Base-by-base conservation (phyloP, 345 rosid genomes). In the Odontarrhena argentea region DNA sequence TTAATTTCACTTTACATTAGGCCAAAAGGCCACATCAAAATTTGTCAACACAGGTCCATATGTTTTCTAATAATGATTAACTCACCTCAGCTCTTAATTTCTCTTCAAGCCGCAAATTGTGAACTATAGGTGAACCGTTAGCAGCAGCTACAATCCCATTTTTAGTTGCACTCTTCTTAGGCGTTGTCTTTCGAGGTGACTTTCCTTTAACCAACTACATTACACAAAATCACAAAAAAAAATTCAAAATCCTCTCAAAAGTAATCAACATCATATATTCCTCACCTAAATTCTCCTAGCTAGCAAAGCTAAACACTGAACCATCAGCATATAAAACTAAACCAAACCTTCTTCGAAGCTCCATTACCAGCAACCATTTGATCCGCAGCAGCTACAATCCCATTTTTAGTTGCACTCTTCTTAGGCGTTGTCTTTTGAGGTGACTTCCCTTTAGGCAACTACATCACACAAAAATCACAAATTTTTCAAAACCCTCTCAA, bases 41-140 rank as follows among this genome's bases (percentile, higher is more conserved):
- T 2, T 10, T n/a, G 11, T 1, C 37, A 55, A 51, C 28, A 0
- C 2, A 26, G 35, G 55, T 12, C 55, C 38, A 64, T 50, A 3
- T 28, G 8, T 7, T 32, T n/a, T 32, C n/a, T 66, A 8, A 1
- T 7, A n/a, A 50, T 68, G 13, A 8, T 36, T 11, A 0, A 74
- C 81, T 69, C n/a, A 86, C 98, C 94, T 88, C 91, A n/a, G 87
- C 92, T 60, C 66, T 81, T 75, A 88, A 55, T 65, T 86, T 90
- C 24, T 86, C 97, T 80, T 93, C 96, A 36, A 88, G 74, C 14
- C 89, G 82, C 67, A 93, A 75, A 81, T 88, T 86, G 11, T 87
- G 86, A 40, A 86, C 63, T 38, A 63, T 47, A 25, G 80, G 75
- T 6, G 84, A 63, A 28, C 74, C 64, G 55, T 52, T 76, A 22